phyloP scores from a whole-genome alignment of 169 alveolate genomes.

The Plasmodium gonderi region DNA sequence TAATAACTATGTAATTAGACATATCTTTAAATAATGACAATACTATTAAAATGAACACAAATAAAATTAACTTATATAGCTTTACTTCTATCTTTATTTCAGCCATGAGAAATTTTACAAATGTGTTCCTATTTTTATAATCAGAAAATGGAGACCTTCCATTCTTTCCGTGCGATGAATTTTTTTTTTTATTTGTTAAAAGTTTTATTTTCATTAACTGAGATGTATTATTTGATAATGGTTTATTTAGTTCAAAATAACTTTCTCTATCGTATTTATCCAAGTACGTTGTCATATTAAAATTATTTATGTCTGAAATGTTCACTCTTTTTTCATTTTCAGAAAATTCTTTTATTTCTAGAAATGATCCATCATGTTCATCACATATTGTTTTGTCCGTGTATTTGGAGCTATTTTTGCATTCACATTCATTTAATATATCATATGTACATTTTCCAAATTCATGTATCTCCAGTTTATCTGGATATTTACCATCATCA shows the following conservation, averaged over 20 bases:
- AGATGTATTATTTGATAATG: neutral
- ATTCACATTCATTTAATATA: constrained; percentile 1
- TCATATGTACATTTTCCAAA: constrained; percentile 4
- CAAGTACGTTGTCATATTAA: neutral
- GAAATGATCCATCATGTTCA: neutral
- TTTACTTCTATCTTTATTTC: constrained; percentile 64
- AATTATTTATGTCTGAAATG: neutral
- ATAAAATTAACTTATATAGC: constrained; percentile 51
- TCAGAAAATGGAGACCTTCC: constrained; percentile 11
- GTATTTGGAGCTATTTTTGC: neutral
- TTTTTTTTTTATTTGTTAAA: constrained; percentile 12
- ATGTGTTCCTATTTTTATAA: constrained; percentile 29
- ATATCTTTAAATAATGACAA: constrained; percentile 58
- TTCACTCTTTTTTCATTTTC: neutral
- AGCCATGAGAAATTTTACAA: constrained; percentile 58
- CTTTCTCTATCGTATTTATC: constrained; percentile 7
- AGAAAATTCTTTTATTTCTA: neutral
- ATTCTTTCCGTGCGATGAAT: neutral
- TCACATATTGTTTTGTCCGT: neutral
- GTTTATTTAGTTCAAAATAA: neutral
- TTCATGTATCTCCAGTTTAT: neutral
- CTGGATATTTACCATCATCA: neutral
- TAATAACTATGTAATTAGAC: constrained; percentile 52
- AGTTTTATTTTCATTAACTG: constrained; percentile 38
- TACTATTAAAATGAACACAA: constrained; percentile 27